phyloP scores from a whole-genome alignment of 164 flowering plant species.

The Aristolochia fimbriata region DNA sequence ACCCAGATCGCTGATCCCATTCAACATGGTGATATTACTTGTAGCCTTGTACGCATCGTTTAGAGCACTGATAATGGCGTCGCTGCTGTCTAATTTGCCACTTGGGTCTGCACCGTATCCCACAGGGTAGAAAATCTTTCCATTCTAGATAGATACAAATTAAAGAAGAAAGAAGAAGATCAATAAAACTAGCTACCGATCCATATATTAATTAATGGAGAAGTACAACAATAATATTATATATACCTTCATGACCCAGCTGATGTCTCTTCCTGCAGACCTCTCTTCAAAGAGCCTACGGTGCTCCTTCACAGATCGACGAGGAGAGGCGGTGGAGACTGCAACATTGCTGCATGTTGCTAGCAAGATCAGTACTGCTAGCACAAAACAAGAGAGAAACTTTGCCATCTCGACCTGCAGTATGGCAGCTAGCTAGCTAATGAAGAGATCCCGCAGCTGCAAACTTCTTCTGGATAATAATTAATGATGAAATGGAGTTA shows the following conservation, averaged over 20 bases:
- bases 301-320: neutral
- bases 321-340: neutral
- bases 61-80: conserved; percentile 7
- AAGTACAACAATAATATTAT: too few species aligned
- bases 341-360: neutral
- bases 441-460: too few species aligned
- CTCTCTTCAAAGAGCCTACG: neutral
- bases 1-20: conserved; percentile 10
- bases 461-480: too few species aligned
- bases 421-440: too few species aligned
- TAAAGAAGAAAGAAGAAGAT: neutral
- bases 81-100: conserved; percentile 9
- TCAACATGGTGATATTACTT: conserved; percentile 1
- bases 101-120: conserved; percentile 13
- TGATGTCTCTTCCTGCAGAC: neutral
- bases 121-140: conserved; percentile 2
- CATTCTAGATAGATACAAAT: neutral
- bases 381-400: neutral
- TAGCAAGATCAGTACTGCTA: neutral
- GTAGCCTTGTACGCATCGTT: conserved; percentile 5
- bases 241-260: neutral
- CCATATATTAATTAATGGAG: too few species aligned
- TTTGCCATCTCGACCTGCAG: neutral
- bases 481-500: too few species aligned
- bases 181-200: too few species aligned